Percentiles rank a stretch among this genome's conserved stretches.
These are phyloP conservation scores for Steccherinum ochraceum DNA, from an alignment of 768 basidiomycete species.

Conservation along the genomic window DNA sequence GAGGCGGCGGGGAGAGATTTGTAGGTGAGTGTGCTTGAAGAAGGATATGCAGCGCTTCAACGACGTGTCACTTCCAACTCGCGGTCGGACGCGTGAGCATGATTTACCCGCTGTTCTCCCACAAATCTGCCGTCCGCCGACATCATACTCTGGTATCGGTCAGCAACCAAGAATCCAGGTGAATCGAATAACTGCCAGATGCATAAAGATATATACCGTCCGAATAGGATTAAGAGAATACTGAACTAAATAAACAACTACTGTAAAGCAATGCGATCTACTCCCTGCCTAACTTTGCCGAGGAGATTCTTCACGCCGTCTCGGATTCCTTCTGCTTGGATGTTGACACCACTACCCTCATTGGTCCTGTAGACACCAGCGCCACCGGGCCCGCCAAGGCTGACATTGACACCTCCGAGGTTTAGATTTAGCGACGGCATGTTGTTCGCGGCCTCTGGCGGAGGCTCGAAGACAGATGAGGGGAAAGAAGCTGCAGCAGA, in stretches of 20 bases:
- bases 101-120: neutral
- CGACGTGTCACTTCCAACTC: constrained; percentile 11
- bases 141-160: no score
- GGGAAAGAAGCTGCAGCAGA: constrained; percentile 60
- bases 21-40: neutral
- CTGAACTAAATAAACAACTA: constrained; percentile 2
- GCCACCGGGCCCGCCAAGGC: constrained; percentile 81
- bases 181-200: no score
- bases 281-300: constrained; percentile 85
- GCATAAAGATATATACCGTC: neutral
- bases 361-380: constrained; percentile 82
- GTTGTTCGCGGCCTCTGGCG: constrained; percentile 63
- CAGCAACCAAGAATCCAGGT: no score
- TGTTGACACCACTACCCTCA: constrained; percentile 50
- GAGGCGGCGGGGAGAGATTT: neutral
- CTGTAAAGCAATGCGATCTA: constrained; percentile 47
- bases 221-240: neutral
- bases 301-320: constrained; percentile 86
- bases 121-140: neutral
- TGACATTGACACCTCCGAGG: constrained; percentile 88
- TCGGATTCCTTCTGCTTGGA: constrained; percentile 82
- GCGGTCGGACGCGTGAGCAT: neutral
- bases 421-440: constrained; percentile 86
- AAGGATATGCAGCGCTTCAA: neutral
- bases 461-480: constrained; percentile 64